Evolutionary conservation across 2,329 filamentous ascomycete genomes (phyloP).

Genomic region (Aspergillus niger): DNA sequence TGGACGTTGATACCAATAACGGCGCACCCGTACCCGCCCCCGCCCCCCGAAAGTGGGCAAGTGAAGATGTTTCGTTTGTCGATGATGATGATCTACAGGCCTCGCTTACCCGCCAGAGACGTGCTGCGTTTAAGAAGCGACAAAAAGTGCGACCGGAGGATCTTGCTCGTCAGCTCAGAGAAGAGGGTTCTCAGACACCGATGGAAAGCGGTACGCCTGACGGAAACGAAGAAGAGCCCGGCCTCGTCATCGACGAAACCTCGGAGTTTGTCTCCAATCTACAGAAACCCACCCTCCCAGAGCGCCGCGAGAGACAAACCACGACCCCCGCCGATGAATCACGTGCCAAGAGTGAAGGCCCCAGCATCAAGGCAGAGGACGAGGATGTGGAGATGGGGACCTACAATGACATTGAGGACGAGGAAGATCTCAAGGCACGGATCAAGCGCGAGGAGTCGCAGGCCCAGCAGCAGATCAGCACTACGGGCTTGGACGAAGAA

Average conservation of each 20-base stretch:
- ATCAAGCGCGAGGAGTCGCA: slow-evolving; percentile 51
- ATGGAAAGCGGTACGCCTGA: slow-evolving; percentile 64
- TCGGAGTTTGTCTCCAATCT: slow-evolving; percentile 91
- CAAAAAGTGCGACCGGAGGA: slow-evolving; percentile 87
- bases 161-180: slow-evolving; percentile 74
- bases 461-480: slow-evolving; percentile 52
- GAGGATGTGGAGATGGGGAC: slow-evolving; percentile 58
- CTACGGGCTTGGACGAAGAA: slow-evolving; percentile 81
- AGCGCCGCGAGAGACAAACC: slow-evolving; percentile 50
- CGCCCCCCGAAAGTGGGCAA: slow-evolving; percentile 62
- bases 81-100: slow-evolving; percentile 94
- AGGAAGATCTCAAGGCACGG: slow-evolving; percentile 52
- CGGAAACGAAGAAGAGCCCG: slow-evolving; percentile 56
- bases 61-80: slow-evolving; percentile 69
- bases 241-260: slow-evolving; percentile 92
- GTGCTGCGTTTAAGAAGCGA: slow-evolving; percentile 84
- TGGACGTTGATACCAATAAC: slow-evolving; percentile 74
- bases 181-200: slow-evolving; percentile 57
- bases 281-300: slow-evolving; percentile 63
- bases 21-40: slow-evolving; percentile 35
- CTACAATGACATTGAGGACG: slow-evolving; percentile 55
- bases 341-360: slow-evolving; percentile 23
- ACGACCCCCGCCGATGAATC: slow-evolving; percentile 39
- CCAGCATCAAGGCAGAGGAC: slow-evolving; percentile 43
- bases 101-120: slow-evolving; percentile 78